These are phyloP conservation scores for Parathielavia appendiculata DNA, from an alignment of 495 filamentous ascomycete genomes.

Conservation along the genomic window DNA sequence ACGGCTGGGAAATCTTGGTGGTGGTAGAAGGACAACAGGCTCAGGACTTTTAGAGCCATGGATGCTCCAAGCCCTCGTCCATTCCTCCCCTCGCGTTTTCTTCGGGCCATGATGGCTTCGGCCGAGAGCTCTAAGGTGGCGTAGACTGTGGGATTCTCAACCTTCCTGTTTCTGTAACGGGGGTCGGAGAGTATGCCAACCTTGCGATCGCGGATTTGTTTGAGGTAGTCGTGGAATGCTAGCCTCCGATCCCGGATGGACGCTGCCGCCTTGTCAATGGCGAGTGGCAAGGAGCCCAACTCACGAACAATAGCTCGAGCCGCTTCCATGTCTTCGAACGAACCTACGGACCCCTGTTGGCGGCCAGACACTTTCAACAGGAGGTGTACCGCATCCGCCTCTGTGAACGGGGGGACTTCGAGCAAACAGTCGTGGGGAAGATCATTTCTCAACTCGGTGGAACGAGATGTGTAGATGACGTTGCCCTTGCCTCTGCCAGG, in stretches of 20 bases:
- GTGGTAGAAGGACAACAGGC: slow-evolving; percentile 22
- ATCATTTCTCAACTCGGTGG: background rate
- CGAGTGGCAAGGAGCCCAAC: slow-evolving; percentile 24
- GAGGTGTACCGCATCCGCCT: slow-evolving; percentile 17
- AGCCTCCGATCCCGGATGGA: slow-evolving; percentile 3
- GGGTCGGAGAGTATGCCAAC: slow-evolving; percentile 8
- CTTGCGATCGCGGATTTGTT: background rate
- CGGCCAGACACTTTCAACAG: slow-evolving; percentile 18
- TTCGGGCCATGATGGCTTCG: slow-evolving; percentile 1
- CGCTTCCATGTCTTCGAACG: background rate
- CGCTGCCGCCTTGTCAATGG: slow-evolving; percentile 22
- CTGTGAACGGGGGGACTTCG: slow-evolving; percentile 12
- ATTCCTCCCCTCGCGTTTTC: slow-evolving; percentile 1
- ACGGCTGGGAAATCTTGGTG: slow-evolving; percentile 14
- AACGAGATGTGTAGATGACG: slow-evolving; percentile 25
- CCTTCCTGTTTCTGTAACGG: background rate
- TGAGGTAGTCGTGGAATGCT: slow-evolving; percentile 11
- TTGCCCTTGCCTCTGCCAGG: slow-evolving; percentile 3
- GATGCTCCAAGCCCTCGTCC: background rate
- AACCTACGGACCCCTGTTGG: background rate
- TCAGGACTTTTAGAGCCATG: slow-evolving; percentile 18
- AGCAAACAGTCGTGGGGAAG: background rate
- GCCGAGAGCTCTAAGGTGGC: slow-evolving; percentile 21
- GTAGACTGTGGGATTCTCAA: slow-evolving; percentile 15
- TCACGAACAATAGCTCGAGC: slow-evolving; percentile 12